phyloP scores from a whole-genome alignment of 106 monocot species.

The Platanthera guangdongensis region DNA sequence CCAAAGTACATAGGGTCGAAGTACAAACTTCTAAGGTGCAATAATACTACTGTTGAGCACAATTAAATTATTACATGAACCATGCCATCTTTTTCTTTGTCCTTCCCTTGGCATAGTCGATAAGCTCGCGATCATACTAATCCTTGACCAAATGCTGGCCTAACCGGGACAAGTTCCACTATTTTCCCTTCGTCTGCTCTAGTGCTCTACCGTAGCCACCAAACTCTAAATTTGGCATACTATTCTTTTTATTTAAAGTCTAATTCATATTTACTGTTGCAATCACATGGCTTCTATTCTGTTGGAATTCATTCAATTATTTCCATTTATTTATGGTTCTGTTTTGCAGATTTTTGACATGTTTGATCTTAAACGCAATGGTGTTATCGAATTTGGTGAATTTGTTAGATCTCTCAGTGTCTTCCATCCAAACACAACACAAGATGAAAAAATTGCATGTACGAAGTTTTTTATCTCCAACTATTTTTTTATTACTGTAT shows the following conservation, averaged over 20 bases:
- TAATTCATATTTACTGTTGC: neutral
- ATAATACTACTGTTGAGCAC: no score
- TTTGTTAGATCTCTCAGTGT: constrained; percentile 81
- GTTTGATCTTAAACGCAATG: constrained; percentile 71
- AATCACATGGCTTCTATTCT: neutral
- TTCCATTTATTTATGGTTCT: neutral
- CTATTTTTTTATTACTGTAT: neutral
- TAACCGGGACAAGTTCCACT: no score
- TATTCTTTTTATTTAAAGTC: neutral
- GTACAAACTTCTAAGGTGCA: no score
- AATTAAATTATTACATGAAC: no score
- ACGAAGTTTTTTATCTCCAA: constrained; percentile 14
- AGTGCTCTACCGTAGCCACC: neutral
- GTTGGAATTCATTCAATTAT: neutral
- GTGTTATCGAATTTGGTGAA: constrained; percentile 89
- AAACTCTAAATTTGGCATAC: neutral
- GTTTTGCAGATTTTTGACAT: constrained; percentile 68
- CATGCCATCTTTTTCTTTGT: no score
- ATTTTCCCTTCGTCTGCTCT: no score
- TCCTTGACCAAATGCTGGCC: no score
- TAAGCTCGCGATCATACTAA: no score
- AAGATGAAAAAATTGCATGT: constrained; percentile 66
- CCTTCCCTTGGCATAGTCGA: no score
- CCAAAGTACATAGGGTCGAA: no score
- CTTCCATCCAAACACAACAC: constrained; percentile 68